phyloP scores from a whole-genome alignment of 306 rosid genomes.

The Cucurbita pepo region DNA sequence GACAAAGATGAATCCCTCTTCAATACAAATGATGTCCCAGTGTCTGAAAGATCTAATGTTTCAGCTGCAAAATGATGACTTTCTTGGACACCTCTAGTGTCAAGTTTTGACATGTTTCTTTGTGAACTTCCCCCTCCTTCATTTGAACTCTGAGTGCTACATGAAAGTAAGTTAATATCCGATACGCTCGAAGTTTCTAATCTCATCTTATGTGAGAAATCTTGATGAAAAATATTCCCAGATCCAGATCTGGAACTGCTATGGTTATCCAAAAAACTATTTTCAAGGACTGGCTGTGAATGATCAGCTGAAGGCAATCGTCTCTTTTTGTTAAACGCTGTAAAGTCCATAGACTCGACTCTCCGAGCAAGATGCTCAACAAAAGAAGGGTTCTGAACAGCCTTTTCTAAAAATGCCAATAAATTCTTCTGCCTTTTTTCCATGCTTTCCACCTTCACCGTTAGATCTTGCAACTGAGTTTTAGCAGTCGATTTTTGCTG shows the following conservation, averaged over 20 bases:
- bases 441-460: constrained; percentile 34
- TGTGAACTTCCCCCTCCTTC: constrained; percentile 55
- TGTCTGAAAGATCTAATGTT: constrained; percentile 75
- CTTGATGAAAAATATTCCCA: constrained; percentile 66
- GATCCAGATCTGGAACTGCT: constrained; percentile 48
- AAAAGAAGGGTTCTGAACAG: constrained; percentile 53
- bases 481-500: constrained; percentile 44
- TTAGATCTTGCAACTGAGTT: constrained; percentile 42
- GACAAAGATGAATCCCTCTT: constrained; percentile 55
- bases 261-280: constrained; percentile 46
- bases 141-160: constrained; percentile 75
- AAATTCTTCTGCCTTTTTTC: constrained; percentile 61
- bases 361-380: constrained; percentile 49
- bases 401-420: constrained; percentile 40
- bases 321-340: constrained; percentile 72
- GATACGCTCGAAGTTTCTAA: constrained; percentile 76
- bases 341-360: constrained; percentile 67
- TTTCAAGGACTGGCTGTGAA: constrained; percentile 33
- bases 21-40: constrained; percentile 74
- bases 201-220: constrained; percentile 66
- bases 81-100: constrained; percentile 33
- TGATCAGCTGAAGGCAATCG: constrained; percentile 55
- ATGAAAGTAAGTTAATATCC: constrained; percentile 63
- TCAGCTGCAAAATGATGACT: constrained; percentile 43
- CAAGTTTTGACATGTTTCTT: constrained; percentile 42